Evolutionary conservation across 345 rosid species (phyloP).

Genomic region (Xanthoceras sorbifolium): DNA sequence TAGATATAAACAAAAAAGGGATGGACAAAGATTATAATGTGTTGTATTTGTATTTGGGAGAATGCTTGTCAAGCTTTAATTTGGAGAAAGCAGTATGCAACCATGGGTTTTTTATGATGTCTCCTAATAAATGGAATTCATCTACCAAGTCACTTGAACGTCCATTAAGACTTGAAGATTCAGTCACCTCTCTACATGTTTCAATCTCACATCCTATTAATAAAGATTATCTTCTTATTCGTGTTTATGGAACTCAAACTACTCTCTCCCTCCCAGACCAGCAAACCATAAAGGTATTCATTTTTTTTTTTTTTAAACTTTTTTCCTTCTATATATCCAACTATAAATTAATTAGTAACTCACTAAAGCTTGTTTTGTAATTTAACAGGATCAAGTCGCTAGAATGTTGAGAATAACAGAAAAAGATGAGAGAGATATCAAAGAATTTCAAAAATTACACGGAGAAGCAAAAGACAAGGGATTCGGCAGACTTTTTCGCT

Average conservation of each 20-base stretch:
- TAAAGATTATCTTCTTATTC: constrained; percentile 19
- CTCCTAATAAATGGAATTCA: constrained; percentile 49
- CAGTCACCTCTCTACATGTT: constrained; percentile 24
- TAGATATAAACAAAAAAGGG: too few relatives aligned
- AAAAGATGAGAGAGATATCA: constrained; percentile 34
- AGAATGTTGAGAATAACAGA: constrained; percentile 48
- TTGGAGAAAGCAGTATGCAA: constrained; percentile 52
- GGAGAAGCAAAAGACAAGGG: constrained; percentile 34
- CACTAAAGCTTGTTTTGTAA: too few relatives aligned
- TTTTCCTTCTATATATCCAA: too few relatives aligned
- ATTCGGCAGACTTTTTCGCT: constrained; percentile 50
- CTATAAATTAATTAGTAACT: too few relatives aligned
- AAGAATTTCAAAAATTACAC: constrained; percentile 43
- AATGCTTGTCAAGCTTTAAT: constrained; percentile 32
- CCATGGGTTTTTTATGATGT: constrained; percentile 63
- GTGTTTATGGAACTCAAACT: constrained; percentile 5
- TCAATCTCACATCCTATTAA: constrained; percentile 37
- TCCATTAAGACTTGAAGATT: constrained; percentile 34
- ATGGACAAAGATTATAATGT: too few relatives aligned
- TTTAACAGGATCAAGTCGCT: constrained; percentile 38
- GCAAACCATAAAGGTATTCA: constrained; percentile 22
- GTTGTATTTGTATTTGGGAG: constrained; percentile 8
- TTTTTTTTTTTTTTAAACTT: too few relatives aligned
- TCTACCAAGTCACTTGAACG: constrained; percentile 35
- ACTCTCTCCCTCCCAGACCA: constrained; percentile 23